phyloP scores from a whole-genome alignment of 176 grass and related monocot species.

The Luzula sylvatica region DNA sequence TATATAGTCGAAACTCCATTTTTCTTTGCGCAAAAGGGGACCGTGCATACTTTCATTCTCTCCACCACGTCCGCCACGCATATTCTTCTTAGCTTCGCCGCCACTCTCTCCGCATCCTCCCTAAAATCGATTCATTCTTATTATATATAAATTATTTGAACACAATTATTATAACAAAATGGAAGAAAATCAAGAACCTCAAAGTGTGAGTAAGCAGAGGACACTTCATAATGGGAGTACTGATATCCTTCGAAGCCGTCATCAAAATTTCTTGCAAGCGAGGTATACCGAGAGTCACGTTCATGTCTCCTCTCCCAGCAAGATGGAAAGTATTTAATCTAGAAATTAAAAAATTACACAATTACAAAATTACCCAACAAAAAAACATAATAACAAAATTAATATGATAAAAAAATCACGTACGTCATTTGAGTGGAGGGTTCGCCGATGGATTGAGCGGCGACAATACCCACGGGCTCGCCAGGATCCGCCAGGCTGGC shows the following conservation, averaged over 20 bases:
- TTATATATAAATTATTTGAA: constrained; percentile 9
- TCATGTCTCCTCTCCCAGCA: constrained; percentile 87
- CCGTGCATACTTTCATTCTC: constrained; percentile 58
- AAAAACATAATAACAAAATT: background rate
- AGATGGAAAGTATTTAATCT: constrained; percentile 98
- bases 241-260: constrained; percentile 62
- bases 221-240: constrained; percentile 61
- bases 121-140: constrained; percentile 28
- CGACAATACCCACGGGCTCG: constrained; percentile 83
- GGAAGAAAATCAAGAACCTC: constrained; percentile 20
- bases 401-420: background rate
- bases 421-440: constrained; percentile 99
- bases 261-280: constrained; percentile 82
- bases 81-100: constrained; percentile 43
- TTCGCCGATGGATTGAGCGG: constrained; percentile 93
- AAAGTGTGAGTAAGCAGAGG: constrained; percentile 21
- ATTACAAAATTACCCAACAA: background rate
- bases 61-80: constrained; percentile 56
- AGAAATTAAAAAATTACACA: constrained; percentile 15
- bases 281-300: constrained; percentile 92
- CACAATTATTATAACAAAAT: background rate
- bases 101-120: constrained; percentile 29
- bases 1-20: constrained; percentile 56
- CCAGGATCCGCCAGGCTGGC: constrained; percentile 71
- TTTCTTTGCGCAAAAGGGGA: constrained; percentile 62